phyloP scores from a whole-genome alignment of 2,329 filamentous ascomycete genomes.

The Fusarium decemcellulare region DNA sequence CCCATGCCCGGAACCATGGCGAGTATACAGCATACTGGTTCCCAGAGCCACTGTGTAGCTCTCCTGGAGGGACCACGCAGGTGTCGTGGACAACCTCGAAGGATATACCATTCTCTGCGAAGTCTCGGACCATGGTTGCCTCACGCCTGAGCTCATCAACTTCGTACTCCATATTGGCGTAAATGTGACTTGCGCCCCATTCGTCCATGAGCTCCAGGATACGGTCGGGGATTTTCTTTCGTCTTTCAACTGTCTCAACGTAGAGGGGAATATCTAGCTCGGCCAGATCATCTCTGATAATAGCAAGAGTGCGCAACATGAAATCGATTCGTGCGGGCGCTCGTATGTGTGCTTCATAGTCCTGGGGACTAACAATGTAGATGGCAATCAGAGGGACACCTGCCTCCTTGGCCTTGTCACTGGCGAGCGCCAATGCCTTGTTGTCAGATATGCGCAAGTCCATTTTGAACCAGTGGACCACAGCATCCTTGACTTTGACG shows the following conservation, averaged over 20 bases:
- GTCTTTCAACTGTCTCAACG: conserved; percentile 78
- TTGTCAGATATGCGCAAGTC: conserved; percentile 85
- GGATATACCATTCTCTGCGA: conserved; percentile 74
- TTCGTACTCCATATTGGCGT: conserved; percentile 91
- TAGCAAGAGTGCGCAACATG: conserved; percentile 77
- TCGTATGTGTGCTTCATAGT: conserved; percentile 85
- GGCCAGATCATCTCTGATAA: conserved; percentile 76
- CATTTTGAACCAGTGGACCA: conserved; percentile 93
- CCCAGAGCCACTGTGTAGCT: conserved; percentile 75
- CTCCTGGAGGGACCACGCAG: conserved; percentile 84
- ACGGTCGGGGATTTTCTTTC: conserved; percentile 72
- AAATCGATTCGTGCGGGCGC: conserved; percentile 85
- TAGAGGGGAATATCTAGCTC: conserved; percentile 83
- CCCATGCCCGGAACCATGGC: conserved; percentile 86
- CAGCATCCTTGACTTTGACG: conserved; percentile 70
- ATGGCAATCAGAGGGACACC: conserved; percentile 81
- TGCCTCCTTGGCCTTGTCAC: conserved; percentile 74
- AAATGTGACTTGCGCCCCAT: conserved; percentile 84
- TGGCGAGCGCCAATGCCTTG: conserved; percentile 76
- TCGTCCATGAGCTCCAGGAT: conserved; percentile 76
- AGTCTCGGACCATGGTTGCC: conserved; percentile 72
- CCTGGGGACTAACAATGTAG: conserved; percentile 86
- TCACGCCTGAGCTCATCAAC: conserved; percentile 90
- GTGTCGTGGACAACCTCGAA: conserved; percentile 85
- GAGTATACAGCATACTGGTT: conserved; percentile 88